Evolutionary conservation across 805 yeast genomes (phyloP).

Genomic region (Clavispora santaluciae): DNA sequence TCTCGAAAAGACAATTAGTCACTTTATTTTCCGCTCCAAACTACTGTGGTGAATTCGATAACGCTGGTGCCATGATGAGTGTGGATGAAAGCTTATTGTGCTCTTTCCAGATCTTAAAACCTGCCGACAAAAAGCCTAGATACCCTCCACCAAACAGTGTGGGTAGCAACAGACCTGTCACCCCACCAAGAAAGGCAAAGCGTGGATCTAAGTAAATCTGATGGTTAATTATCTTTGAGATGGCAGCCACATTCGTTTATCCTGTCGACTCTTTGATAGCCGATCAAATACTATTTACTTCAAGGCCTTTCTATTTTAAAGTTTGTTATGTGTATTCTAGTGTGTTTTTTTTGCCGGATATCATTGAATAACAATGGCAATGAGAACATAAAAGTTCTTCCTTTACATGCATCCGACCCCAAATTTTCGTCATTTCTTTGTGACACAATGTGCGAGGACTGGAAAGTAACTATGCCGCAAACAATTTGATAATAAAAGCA

Average conservation of each 20-base stretch:
- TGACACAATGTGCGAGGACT: background rate
- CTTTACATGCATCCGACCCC: constrained; percentile 3
- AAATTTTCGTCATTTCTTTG: constrained; percentile 2
- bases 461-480: background rate
- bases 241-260: background rate
- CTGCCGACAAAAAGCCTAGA: constrained; percentile 93
- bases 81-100: constrained; percentile 95
- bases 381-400: background rate
- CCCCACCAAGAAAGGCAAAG: constrained; percentile 58
- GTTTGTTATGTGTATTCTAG: constrained; percentile 1
- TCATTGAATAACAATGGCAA: background rate
- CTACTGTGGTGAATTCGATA: constrained; percentile 98
- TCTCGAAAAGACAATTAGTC: constrained; percentile 91
- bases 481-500: background rate
- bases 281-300: background rate
- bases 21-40: constrained; percentile 96
- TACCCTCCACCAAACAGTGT: constrained; percentile 40
- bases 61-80: constrained; percentile 99
- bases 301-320: background rate
- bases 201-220: constrained; percentile 40
- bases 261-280: background rate
- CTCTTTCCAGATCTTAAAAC: constrained; percentile 94
- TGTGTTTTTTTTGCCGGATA: constrained; percentile 2
- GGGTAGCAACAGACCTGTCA: constrained; percentile 46
- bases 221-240: background rate